A percentile compares a stretch with the other conserved stretches of the same genome.
These are phyloP conservation scores for Xerocomus spinulosus DNA, from an alignment of 768 basidiomycete species.

Conservation along the genomic window DNA sequence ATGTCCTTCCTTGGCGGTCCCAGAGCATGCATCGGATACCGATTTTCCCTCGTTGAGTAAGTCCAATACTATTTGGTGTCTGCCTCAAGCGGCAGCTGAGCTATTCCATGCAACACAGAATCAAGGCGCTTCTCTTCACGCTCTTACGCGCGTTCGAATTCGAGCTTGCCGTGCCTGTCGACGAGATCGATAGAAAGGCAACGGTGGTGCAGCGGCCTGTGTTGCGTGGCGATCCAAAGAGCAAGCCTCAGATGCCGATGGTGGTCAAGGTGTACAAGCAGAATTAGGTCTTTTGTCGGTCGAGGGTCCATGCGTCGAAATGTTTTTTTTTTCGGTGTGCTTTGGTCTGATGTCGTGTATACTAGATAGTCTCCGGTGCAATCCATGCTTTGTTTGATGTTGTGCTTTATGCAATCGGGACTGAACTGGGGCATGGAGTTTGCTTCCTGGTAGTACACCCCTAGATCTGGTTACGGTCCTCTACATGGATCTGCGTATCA, in stretches of 20 bases:
- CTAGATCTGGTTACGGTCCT: too few species aligned
- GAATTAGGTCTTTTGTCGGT: too few species aligned
- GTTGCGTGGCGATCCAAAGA: slow-evolving; percentile 1
- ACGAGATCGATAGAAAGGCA: neutral
- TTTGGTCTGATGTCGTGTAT: too few species aligned
- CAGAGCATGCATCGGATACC: neutral
- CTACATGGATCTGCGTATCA: too few species aligned
- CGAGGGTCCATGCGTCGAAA: too few species aligned
- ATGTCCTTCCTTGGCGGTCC: neutral
- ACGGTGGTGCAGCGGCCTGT: neutral
- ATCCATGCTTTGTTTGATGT: too few species aligned
- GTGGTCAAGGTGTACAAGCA: slow-evolving; percentile 6
- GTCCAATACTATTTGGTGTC: neutral
- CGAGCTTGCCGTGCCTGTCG: neutral
- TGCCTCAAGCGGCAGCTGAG: neutral
- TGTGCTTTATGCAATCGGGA: too few species aligned
- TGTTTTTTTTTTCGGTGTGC: too few species aligned
- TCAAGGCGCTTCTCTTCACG: neutral
- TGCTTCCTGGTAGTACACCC: too few species aligned
- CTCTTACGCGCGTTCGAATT: neutral
- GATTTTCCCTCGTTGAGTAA: neutral
- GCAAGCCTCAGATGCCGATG: slow-evolving; percentile 7
- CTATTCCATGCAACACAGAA: neutral
- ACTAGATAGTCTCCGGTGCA: too few species aligned
- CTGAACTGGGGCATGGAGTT: too few species aligned